phyloP scores from a whole-genome alignment of 176 grass and related monocot species.

The Oryza rufipogon region DNA sequence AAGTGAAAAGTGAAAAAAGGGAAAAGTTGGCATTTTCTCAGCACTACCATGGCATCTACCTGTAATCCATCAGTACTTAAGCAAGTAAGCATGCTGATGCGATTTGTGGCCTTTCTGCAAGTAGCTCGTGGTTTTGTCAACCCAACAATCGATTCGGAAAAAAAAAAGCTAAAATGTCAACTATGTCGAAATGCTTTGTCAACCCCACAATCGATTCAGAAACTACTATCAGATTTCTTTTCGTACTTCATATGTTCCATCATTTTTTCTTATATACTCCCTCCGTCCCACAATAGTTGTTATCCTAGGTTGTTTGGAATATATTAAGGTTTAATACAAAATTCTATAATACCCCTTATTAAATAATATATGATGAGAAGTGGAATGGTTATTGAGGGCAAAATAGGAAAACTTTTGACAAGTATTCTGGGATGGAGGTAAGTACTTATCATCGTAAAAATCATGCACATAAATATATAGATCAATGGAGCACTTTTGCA shows the following conservation, averaged over 20 bases:
- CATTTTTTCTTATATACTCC: background rate
- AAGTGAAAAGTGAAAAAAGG: background rate
- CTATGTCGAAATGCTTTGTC: background rate
- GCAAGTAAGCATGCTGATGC: background rate
- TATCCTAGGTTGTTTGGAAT: too few relatives aligned
- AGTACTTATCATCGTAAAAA: background rate
- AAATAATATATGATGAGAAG: too few relatives aligned
- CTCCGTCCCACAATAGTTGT: too few relatives aligned
- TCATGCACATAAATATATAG: background rate
- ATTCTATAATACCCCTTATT: too few relatives aligned
- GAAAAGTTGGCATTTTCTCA: conserved; percentile 13
- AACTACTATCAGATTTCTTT: background rate
- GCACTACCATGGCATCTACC: background rate
- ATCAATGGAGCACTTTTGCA: background rate
- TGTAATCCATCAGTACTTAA: background rate
- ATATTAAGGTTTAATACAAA: too few relatives aligned
- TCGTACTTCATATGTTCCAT: background rate
- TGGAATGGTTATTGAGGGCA: too few relatives aligned
- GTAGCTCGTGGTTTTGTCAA: conserved; percentile 20
- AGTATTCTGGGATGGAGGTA: too few relatives aligned
- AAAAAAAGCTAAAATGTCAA: too few relatives aligned
- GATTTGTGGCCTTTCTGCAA: background rate
- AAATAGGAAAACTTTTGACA: too few relatives aligned
- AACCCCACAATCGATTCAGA: background rate
- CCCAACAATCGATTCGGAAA: conserved; percentile 1